These are phyloP conservation scores for Mycosphaerelloides madeirae DNA, from an alignment of 2,329 filamentous ascomycete genomes.

Conservation along the genomic window DNA sequence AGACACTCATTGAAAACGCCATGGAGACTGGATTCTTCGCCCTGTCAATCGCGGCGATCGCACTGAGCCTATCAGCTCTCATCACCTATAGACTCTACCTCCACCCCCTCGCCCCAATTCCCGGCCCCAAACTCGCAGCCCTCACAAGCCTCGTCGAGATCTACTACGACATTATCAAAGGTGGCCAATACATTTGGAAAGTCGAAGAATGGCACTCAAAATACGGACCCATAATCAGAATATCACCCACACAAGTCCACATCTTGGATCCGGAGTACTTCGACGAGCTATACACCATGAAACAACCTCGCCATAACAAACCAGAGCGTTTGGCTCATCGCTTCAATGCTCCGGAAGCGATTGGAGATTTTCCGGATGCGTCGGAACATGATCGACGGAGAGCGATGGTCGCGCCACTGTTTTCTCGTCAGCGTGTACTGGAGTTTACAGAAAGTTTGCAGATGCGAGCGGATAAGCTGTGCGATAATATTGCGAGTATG, in stretches of 20 bases:
- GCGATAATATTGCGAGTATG: background rate
- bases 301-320: background rate
- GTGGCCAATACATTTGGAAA: constrained; percentile 13
- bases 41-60: no score
- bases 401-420: background rate
- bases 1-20: no score
- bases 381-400: background rate
- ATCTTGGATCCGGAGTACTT: constrained; percentile 33
- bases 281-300: constrained; percentile 29
- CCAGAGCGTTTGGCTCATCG: background rate
- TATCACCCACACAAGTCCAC: constrained; percentile 35
- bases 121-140: constrained; percentile 33
- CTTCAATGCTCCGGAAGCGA: background rate
- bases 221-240: constrained; percentile 33
- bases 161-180: constrained; percentile 13
- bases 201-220: constrained; percentile 13
- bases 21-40: no score
- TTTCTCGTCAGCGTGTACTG: background rate
- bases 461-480: background rate
- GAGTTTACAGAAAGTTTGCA: background rate
- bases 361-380: background rate
- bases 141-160: constrained; percentile 23
- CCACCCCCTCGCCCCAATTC: constrained; percentile 31
- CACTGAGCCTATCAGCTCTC: no score
- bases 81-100: constrained; percentile 28